Percentiles rank a stretch among this genome's conserved stretches.
Evolutionary conservation across 208 protist genomes (phyloP).

Genomic region (Leishmania major): DNA sequence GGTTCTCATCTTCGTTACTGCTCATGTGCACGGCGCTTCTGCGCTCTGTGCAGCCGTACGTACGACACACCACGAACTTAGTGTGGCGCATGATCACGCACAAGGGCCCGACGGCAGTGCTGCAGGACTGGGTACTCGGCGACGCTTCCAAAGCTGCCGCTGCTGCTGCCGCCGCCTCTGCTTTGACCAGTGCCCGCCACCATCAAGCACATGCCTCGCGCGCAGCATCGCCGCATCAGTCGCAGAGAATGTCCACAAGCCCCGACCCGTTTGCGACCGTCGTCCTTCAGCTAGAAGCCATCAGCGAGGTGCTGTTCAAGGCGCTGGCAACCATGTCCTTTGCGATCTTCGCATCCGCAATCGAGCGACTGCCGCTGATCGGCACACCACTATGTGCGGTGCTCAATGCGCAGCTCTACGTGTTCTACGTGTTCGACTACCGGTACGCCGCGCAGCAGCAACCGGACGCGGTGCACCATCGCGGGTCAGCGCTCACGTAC

Average conservation of each 20-base stretch:
- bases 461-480: conserved; percentile 12
- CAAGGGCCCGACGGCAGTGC: conserved; percentile 23
- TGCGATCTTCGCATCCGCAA: conserved; percentile 27
- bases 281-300: conserved; percentile 18
- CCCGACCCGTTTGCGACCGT: conserved; percentile 27
- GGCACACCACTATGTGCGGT: conserved; percentile 33
- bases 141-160: conserved; percentile 18
- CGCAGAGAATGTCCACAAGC: not conserved
- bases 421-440: conserved; percentile 82
- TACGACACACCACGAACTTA: conserved; percentile 3
- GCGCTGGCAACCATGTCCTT: conserved; percentile 56
- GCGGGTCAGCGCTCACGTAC: conserved; percentile 27
- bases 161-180: conserved; percentile 1
- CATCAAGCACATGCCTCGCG: not conserved
- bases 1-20: not conserved
- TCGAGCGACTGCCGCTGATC: conserved; percentile 19
- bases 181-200: not conserved
- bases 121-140: conserved; percentile 35
- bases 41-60: conserved; percentile 8
- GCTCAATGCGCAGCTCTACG: conserved; percentile 68
- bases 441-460: conserved; percentile 45
- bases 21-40: conserved; percentile 1
- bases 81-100: conserved; percentile 22
- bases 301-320: conserved; percentile 66
- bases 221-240: not conserved